phyloP scores from a whole-genome alignment of 202 grass and related monocot genomes.

The Cymbopogon flexuosus region DNA sequence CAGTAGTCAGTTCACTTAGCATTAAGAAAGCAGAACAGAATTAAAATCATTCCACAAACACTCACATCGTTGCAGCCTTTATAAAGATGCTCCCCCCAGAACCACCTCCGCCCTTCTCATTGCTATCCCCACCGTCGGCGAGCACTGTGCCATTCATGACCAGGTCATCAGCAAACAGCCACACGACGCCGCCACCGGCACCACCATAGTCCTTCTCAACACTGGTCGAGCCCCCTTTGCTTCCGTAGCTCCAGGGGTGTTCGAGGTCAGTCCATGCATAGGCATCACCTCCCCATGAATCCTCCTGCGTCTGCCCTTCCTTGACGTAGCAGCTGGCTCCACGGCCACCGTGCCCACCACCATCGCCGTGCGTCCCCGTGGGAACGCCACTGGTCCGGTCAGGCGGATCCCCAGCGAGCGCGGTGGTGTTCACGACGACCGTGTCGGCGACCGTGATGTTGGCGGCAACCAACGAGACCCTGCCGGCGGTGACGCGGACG shows the following conservation, averaged over 20 bases:
- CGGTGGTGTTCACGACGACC: constrained; percentile 66
- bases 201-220: constrained; percentile 84
- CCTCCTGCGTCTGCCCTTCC: constrained; percentile 92
- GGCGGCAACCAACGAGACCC: constrained; percentile 49
- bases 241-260: constrained; percentile 83
- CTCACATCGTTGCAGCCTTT: constrained; percentile 57
- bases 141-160: constrained; percentile 69
- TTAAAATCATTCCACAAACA: constrained; percentile 28
- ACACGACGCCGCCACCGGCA: constrained; percentile 69
- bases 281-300: constrained; percentile 91
- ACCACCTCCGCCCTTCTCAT: constrained; percentile 72
- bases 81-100: constrained; percentile 92
- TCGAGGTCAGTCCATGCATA: constrained; percentile 77
- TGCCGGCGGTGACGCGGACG: constrained; percentile 61
- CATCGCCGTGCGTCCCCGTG: constrained; percentile 79
- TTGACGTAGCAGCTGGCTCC: constrained; percentile 83
- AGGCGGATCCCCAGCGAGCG: constrained; percentile 64
- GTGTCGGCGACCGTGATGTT: constrained; percentile 73
- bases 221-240: constrained; percentile 88
- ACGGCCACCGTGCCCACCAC: constrained; percentile 80
- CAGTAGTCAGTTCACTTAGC: neutral
- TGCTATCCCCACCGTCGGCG: constrained; percentile 71
- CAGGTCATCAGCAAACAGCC: constrained; percentile 63
- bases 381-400: constrained; percentile 77
- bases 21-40: constrained; percentile 18